Conservation (phyloP, 1,139 yeast genomes). For the Kazachstania sp. region DNA sequence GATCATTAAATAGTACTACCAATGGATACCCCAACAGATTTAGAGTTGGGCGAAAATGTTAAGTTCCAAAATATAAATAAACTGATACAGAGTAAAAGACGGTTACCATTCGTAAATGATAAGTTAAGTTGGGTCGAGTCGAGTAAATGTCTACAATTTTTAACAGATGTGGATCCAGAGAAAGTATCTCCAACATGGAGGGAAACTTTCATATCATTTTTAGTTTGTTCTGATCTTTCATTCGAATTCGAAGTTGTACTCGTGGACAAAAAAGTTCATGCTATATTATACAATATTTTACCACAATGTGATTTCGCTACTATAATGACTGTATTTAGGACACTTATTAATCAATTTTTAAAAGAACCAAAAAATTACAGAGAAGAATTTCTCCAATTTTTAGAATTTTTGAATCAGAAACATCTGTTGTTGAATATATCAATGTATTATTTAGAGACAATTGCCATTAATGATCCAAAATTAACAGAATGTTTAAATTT, state of each 20-base stretch:
- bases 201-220: slow-evolving; percentile 7
- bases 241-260: slow-evolving; percentile 9
- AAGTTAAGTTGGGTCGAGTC: slow-evolving; percentile 4
- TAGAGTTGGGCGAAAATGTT: neutral
- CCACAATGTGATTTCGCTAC: slow-evolving; percentile 6
- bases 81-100: slow-evolving; percentile 2
- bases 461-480: slow-evolving; percentile 3
- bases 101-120: slow-evolving; percentile 3
- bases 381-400: slow-evolving; percentile 2
- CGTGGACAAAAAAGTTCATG: slow-evolving; percentile 7
- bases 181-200: slow-evolving; percentile 2
- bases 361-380: slow-evolving; percentile 4
- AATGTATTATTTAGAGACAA: slow-evolving; percentile 9
- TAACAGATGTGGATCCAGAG: neutral
- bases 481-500: slow-evolving; percentile 11
- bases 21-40: neutral
- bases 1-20: too few species aligned
- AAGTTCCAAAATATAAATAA: neutral
- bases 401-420: slow-evolving; percentile 6
- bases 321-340: neutral
- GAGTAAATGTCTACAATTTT: neutral
- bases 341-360: slow-evolving; percentile 4
- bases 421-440: slow-evolving; percentile 11
- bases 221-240: slow-evolving; percentile 9
- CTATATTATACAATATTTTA: slow-evolving; percentile 8